Evolutionary conservation across 2,329 filamentous ascomycete genomes (phyloP).

Genomic region (Plectosphaerella cucumerina): DNA sequence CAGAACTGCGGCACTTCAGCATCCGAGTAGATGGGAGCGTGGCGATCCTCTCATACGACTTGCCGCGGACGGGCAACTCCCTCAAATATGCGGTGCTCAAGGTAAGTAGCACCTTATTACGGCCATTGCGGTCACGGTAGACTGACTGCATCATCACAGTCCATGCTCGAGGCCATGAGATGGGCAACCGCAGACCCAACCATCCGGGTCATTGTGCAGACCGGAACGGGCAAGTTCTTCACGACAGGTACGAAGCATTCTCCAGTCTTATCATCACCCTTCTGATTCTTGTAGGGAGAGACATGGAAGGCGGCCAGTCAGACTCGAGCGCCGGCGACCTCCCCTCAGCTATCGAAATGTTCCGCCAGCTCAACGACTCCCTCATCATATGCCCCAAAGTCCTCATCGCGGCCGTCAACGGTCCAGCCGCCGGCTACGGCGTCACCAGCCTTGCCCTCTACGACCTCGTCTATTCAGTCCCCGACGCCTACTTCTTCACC

Average conservation of each 20-base stretch:
- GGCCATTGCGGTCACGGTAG: neutral
- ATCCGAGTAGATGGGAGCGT: neutral
- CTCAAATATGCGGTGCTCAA: slow-evolving; percentile 1
- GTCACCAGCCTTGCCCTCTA: slow-evolving; percentile 3
- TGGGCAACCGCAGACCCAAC: slow-evolving; percentile 1
- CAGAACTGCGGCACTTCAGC: neutral
- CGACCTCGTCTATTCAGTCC: slow-evolving; percentile 5
- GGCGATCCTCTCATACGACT: slow-evolving; percentile 2
- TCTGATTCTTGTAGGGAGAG: neutral
- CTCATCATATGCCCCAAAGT: slow-evolving; percentile 5
- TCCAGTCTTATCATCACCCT: neutral
- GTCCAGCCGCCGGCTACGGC: slow-evolving; percentile 4
- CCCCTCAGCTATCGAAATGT: neutral
- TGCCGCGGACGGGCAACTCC: slow-evolving; percentile 2
- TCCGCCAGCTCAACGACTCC: slow-evolving; percentile 2
- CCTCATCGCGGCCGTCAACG: slow-evolving; percentile 7
- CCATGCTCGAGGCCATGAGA: neutral
- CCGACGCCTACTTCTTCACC: slow-evolving; percentile 6
- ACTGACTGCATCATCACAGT: neutral
- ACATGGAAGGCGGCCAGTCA: neutral
- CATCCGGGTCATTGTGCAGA: slow-evolving; percentile 3
- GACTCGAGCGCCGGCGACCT: neutral
- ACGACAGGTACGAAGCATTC: slow-evolving; percentile 1
- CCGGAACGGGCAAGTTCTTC: slow-evolving; percentile 6
- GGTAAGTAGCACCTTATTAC: neutral